A percentile compares a stretch with the other conserved stretches of the same genome.
Conservation (phyloP, 257 asterid genomes). For the Eustoma russellianum region DNA sequence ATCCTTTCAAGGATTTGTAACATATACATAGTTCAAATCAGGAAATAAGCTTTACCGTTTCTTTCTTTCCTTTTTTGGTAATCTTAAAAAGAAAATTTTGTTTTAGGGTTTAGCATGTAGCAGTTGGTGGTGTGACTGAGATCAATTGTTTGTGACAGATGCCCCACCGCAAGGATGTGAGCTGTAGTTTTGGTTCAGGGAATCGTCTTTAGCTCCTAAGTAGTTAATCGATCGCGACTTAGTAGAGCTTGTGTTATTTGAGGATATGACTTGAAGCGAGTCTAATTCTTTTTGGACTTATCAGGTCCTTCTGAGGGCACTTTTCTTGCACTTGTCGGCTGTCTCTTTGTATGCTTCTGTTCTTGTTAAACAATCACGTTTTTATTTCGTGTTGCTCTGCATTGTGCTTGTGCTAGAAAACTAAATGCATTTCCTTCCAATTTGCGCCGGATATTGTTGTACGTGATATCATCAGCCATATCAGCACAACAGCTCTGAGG, state of each 20-base stretch:
- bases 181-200: conserved; percentile 39
- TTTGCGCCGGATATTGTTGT: no score
- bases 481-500: no score
- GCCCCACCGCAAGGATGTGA: conserved; percentile 26
- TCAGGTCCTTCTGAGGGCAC: no score
- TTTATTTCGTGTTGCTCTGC: no score
- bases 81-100: conserved; percentile 11
- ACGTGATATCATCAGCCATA: no score
- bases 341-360: no score
- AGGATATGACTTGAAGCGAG: no score
- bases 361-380: no score
- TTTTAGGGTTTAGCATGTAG: conserved; percentile 20
- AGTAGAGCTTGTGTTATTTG: conserved; percentile 14
- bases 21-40: conserved; percentile 59
- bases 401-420: no score
- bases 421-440: no score
- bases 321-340: no score
- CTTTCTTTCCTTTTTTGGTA: conserved; percentile 4
- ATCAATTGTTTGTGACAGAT: conserved; percentile 31
- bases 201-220: conserved; percentile 15
- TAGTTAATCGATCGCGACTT: conserved; percentile 3
- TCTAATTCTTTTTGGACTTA: no score
- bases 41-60: conserved; percentile 39
- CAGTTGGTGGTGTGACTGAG: conserved; percentile 32
- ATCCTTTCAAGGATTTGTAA: conserved; percentile 65